Evolutionary conservation across 2,329 filamentous ascomycete genomes (phyloP), one percentile per base, ranked within the genome.

Genomic region (Calonectria pauciramosa): DNA sequence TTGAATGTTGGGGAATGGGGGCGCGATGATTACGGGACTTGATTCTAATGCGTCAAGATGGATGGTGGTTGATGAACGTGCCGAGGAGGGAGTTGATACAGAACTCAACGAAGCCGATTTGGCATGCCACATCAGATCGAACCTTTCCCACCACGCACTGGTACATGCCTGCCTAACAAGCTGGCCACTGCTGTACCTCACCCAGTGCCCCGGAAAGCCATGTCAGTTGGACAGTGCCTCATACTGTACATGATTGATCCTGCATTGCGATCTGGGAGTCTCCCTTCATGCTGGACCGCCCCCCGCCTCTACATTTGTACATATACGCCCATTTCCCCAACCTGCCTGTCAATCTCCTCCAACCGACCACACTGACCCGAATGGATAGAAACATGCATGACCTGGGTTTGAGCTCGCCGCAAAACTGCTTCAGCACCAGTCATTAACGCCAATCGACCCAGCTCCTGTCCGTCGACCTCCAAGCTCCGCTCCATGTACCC

Each of bases 1-100:
- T 67, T 70, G 72, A 79, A 72, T 79, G 78, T 79, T 80, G 77
- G 76, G 78, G 77, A 76, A 69, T 73, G 76, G 71, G 52, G 71
- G 59, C 70, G 72, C 68, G 10, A 56, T 68, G 71, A 68, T 69
- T 52, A 68, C 30, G 65, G 65, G 30, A 64, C 23, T 30, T 16
- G n/a, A 13, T 66, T 75, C 28, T 73, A 47, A 56, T 32, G 20
- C 41, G 34, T 56, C 52, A 66, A 52, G 64, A 54, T 60, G 36
- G 59, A 59, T 77, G 70, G 41, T 66, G 60, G 68, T 71, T 66
- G 30, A 66, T 54, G 69, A 49, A 51, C 38, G 36, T 41, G 13
- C 14, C 23, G 36, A 20, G 11, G 8, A 63, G 32, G 54, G 34
- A 63, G 36, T 41, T 41, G 56, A 11, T 2, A 41, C 5, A 14